phyloP scores from a whole-genome alignment of 139 green algal genomes.

The Picochlorum sp. region DNA sequence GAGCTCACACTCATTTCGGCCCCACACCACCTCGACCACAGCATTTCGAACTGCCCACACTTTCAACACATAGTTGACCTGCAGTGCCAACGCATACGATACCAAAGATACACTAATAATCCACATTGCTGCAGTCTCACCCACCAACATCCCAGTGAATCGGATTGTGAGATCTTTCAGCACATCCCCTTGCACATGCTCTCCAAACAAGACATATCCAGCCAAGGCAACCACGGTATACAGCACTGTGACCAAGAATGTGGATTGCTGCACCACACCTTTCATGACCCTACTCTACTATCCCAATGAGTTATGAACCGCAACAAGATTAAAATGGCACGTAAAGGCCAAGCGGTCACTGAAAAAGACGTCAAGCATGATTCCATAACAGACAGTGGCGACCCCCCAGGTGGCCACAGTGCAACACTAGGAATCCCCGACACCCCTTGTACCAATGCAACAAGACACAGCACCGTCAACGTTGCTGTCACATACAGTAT shows the following conservation, averaged over 20 bases:
- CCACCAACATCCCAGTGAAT: background rate
- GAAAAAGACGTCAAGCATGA: slow-evolving; percentile 1
- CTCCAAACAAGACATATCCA: slow-evolving; percentile 31
- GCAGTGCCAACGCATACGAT: slow-evolving; percentile 21
- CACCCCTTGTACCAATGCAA: slow-evolving; percentile 11
- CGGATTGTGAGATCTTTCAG: slow-evolving; percentile 27
- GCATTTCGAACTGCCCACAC: slow-evolving; percentile 24
- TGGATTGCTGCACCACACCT: background rate
- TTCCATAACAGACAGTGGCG: background rate
- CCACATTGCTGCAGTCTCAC: background rate
- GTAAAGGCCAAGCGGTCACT: slow-evolving; percentile 23
- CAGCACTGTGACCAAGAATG: slow-evolving; percentile 10
- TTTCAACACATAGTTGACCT: slow-evolving; percentile 35
- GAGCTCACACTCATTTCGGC: background rate
- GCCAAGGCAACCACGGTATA: slow-evolving; percentile 21
- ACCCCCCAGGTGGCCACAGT: background rate
- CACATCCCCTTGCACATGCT: slow-evolving; percentile 23
- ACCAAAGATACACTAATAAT: slow-evolving; percentile 11
- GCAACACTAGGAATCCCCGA: slow-evolving; percentile 5
- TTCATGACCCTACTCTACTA: slow-evolving; percentile 7
- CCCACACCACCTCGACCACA: slow-evolving; percentile 11
- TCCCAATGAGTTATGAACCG: slow-evolving; percentile 22
- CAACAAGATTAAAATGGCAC: slow-evolving; percentile 33
- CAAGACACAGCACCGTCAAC: slow-evolving; percentile 12
- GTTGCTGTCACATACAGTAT: slow-evolving; percentile 16